Evolutionary conservation across 768 basidiomycete species (phyloP).

Genomic region (Psilocybe tampanensis): DNA sequence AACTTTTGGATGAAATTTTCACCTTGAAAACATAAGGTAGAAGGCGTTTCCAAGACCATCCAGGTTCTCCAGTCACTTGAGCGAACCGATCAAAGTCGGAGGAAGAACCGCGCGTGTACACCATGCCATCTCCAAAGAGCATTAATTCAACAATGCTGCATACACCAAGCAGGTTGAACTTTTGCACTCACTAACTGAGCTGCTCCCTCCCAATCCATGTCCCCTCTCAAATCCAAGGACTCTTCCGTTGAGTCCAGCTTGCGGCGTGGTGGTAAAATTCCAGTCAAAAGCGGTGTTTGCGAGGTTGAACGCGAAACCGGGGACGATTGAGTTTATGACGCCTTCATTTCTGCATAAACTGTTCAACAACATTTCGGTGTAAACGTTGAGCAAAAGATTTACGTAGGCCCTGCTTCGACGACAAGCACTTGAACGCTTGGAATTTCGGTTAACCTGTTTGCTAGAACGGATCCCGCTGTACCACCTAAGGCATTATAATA

Average conservation of each 20-base stretch:
- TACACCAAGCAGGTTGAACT: not conserved
- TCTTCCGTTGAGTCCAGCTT: conserved; percentile 23
- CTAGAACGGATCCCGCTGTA: conserved; percentile 57
- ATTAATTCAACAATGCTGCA: not conserved
- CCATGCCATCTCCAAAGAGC: conserved; percentile 20
- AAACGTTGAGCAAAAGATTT: not conserved
- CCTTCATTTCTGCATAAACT: conserved; percentile 1
- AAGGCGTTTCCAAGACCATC: conserved; percentile 45
- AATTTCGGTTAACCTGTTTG: conserved; percentile 54
- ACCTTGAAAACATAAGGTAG: conserved; percentile 29
- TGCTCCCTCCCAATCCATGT: conserved; percentile 30
- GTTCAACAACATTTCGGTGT: not conserved
- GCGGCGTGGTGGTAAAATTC: conserved; percentile 30
- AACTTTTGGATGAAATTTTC: not conserved
- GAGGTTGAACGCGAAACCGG: conserved; percentile 5
- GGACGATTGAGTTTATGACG: conserved; percentile 3
- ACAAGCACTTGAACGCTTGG: conserved; percentile 47
- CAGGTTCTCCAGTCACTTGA: conserved; percentile 42
- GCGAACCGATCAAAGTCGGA: conserved; percentile 61
- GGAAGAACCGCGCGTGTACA: conserved; percentile 33
- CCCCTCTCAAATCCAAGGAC: conserved; percentile 21
- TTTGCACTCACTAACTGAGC: conserved; percentile 11
- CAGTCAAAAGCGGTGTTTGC: conserved; percentile 9
- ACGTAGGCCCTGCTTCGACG: conserved; percentile 61
- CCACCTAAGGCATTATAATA: conserved; percentile 32